Evolutionary conservation across 805 yeast genomes (phyloP), one percentile per base, ranked within the genome.

Genomic region (Saccharomycopsis selenospora): DNA sequence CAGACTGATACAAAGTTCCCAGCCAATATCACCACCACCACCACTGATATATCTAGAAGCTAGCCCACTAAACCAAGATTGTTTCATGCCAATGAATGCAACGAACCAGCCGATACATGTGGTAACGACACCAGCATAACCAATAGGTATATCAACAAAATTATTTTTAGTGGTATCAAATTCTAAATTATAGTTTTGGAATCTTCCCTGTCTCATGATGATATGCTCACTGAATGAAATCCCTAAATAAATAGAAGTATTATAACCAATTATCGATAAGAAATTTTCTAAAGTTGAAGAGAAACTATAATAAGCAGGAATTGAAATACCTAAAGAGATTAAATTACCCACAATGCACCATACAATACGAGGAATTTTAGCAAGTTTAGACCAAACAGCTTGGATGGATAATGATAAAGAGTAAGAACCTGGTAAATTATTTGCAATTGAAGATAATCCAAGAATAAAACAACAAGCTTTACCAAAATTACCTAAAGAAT

Each of bases 351-450:
- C 63, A 45, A 84, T 57, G 38, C 95, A 82, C 95, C 96, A 89
- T 45, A 80, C 56, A 45, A 83, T 75, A 73, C 96, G 79, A 60
- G 96, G 97, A 52, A 89, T 70, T 60, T 70, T 75, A 40, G 79
- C 72, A 61, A 89, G 76, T 55, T 77, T 77, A 47, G 84, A 77
- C 85, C 91, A 85, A 58, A 85, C 68, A 40, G 95, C 80, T 69
- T 90, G 97, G 28, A 88, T 88, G 54, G 90, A 82, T 61, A 90
- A 73, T 29, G 88, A 89, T 59, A 88, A 77, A 23, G 97, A 87
- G 72, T 90, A 90, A 82, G 88, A 81, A 71, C 88, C 89, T 65
- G 96, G 96, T 63, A 89, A 79, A 70, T 88, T 89, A 74, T 87
- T 88, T 56, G 96, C 82, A 48, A 90, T 82, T 25, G 95, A 86